Percentiles rank a stretch among this genome's conserved stretches.
These are phyloP conservation scores for Ambrosia trifida DNA, from an alignment of 129 eudicot species.

Conservation along the genomic window DNA sequence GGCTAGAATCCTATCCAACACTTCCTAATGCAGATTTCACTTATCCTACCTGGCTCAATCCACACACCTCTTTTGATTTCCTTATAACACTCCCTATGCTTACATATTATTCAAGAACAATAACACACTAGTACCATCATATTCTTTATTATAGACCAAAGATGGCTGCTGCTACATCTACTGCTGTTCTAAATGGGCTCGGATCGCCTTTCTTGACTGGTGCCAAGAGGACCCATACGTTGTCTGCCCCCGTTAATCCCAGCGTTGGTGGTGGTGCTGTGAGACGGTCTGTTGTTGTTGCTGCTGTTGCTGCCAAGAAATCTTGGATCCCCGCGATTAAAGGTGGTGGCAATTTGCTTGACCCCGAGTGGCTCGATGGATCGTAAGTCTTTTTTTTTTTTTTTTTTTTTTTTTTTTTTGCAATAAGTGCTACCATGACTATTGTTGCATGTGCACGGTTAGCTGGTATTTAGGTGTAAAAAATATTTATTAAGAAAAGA, in stretches of 20 bases:
- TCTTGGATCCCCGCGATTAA: slow-evolving; percentile 93
- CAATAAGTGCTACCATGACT: background rate
- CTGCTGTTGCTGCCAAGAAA: slow-evolving; percentile 83
- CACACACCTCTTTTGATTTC: slow-evolving; percentile 33
- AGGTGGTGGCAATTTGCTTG: slow-evolving; percentile 81
- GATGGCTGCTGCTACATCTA: slow-evolving; percentile 65
- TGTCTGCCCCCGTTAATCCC: slow-evolving; percentile 44
- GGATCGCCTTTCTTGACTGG: slow-evolving; percentile 83
- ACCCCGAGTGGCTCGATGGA: slow-evolving; percentile 99
- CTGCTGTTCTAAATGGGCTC: slow-evolving; percentile 74
- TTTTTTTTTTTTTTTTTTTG: background rate
- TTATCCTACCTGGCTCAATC: slow-evolving; percentile 62
- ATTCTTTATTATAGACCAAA: background rate
- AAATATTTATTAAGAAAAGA: too few relatives aligned
- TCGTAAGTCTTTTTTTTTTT: slow-evolving; percentile 63
- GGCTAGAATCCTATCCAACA: slow-evolving; percentile 43
- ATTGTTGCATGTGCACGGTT: too few relatives aligned
- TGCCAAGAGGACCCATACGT: slow-evolving; percentile 54
- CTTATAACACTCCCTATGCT: slow-evolving; percentile 29
- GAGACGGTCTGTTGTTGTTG: slow-evolving; percentile 54
- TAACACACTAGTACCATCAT: slow-evolving; percentile 11
- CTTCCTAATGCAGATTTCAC: slow-evolving; percentile 44
- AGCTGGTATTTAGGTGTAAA: too few relatives aligned
- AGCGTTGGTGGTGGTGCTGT: slow-evolving; percentile 23
- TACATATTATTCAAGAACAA: slow-evolving; percentile 29